These are phyloP conservation scores for Beta corolliflora DNA, from an alignment of 179 eudicot species.

Conservation along the genomic window DNA sequence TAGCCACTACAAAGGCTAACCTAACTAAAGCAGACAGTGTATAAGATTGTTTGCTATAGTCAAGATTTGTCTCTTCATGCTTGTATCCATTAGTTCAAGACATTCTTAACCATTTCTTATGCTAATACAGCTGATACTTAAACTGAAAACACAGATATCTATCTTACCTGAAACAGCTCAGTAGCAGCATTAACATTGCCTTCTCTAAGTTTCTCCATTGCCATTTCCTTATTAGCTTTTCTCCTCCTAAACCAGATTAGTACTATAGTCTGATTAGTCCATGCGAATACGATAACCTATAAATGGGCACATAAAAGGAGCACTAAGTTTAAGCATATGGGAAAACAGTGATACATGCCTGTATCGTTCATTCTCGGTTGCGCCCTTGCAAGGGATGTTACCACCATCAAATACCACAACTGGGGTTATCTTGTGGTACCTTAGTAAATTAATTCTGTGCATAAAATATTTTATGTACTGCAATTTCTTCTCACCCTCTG, in stretches of 20 bases:
- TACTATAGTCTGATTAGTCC: background rate
- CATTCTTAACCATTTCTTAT: background rate
- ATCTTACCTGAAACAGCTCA: constrained; percentile 72
- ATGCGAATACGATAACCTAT: too few species aligned
- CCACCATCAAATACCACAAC: constrained; percentile 92
- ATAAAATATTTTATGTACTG: constrained; percentile 73
- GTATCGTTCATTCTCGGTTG: constrained; percentile 63
- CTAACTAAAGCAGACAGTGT: background rate
- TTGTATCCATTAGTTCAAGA: background rate
- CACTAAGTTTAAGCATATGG: background rate
- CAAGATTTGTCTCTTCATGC: background rate
- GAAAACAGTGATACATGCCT: constrained; percentile 37
- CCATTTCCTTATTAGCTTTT: constrained; percentile 58
- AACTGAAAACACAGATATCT: background rate
- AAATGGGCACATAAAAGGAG: background rate
- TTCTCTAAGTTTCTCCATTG: constrained; percentile 71
- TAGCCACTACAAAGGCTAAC: background rate
- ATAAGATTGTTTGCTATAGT: background rate
- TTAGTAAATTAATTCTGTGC: constrained; percentile 75
- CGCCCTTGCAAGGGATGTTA: constrained; percentile 65
- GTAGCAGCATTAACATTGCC: constrained; percentile 63
- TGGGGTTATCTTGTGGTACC: constrained; percentile 59
- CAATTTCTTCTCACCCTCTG: constrained; percentile 71
- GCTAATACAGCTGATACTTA: background rate
- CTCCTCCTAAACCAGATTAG: constrained; percentile 49